Evolutionary conservation across 2,329 filamentous ascomycete genomes (phyloP).

Genomic region (Trichoderma aggressivum): DNA sequence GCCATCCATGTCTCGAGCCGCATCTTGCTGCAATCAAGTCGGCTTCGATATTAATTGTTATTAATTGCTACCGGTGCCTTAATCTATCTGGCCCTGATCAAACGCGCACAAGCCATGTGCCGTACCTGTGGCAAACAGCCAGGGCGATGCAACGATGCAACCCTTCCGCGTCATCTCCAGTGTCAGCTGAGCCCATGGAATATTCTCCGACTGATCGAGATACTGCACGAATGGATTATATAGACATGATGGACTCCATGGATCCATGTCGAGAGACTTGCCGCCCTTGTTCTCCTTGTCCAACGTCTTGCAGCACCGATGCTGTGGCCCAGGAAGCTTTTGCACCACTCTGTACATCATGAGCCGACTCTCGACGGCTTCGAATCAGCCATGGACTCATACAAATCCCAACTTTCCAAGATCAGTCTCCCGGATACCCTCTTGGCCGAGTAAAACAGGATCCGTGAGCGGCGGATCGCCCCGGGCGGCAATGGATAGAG

Average conservation of each 20-base stretch:
- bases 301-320: slow-evolving; percentile 16
- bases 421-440: background rate
- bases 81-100: slow-evolving; percentile 1
- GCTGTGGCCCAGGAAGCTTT: slow-evolving; percentile 7
- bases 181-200: background rate
- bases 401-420: background rate
- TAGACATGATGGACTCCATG: background rate
- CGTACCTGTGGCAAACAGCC: background rate
- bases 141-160: background rate
- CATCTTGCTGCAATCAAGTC: background rate
- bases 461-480: slow-evolving; percentile 4
- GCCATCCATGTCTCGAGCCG: background rate
- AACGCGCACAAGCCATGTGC: background rate
- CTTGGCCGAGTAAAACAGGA: background rate
- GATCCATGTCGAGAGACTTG: background rate
- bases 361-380: background rate
- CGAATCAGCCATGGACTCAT: background rate
- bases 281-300: background rate
- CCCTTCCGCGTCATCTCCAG: background rate
- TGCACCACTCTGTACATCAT: background rate
- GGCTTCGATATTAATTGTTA: background rate
- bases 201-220: background rate
- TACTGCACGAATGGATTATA: no score
- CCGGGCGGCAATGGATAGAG: background rate
- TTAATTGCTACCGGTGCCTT: background rate